Conservation (phyloP, 1,139 yeast genomes). For the Debaryomycetaceae sp. region DNA sequence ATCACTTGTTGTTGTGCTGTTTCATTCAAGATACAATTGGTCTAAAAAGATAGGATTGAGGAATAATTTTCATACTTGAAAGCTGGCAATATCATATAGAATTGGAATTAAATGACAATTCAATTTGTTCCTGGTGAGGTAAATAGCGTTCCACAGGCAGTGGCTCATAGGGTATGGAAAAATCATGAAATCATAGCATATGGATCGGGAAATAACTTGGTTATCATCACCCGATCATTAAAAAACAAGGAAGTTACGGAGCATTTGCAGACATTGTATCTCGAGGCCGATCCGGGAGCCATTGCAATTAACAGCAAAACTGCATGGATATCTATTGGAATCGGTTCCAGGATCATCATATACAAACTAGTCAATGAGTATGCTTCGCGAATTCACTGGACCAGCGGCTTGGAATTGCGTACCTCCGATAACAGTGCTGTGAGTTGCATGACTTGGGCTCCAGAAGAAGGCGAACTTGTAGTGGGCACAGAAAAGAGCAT, state of each 20-base stretch:
- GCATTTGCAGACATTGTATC: slow-evolving; percentile 72
- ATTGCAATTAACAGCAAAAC: slow-evolving; percentile 58
- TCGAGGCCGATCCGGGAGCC: slow-evolving; percentile 63
- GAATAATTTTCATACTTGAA: no score
- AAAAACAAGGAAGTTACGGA: slow-evolving; percentile 14
- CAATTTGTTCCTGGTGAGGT: slow-evolving; percentile 87
- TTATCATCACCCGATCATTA: slow-evolving; percentile 34
- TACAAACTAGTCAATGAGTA: slow-evolving; percentile 46
- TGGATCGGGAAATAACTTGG: slow-evolving; percentile 85
- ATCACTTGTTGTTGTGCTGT: neutral
- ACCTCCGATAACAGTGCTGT: slow-evolving; percentile 31
- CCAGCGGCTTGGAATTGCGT: slow-evolving; percentile 21
- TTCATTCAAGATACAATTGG: neutral
- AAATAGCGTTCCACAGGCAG: slow-evolving; percentile 52
- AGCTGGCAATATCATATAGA: neutral
- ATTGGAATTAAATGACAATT: slow-evolving; percentile 44
- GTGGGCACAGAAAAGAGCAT: slow-evolving; percentile 54
- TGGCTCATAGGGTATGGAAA: slow-evolving; percentile 68
- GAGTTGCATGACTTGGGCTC: slow-evolving; percentile 67
- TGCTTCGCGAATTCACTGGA: slow-evolving; percentile 51
- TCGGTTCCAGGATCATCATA: slow-evolving; percentile 28
- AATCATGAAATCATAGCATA: slow-evolving; percentile 64
- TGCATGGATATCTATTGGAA: slow-evolving; percentile 55
- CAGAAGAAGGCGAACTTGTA: slow-evolving; percentile 51
- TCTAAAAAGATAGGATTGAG: neutral